These are phyloP conservation scores for Beauveria bassiana DNA, from an alignment of 2,329 filamentous ascomycete species.

Conservation along the genomic window DNA sequence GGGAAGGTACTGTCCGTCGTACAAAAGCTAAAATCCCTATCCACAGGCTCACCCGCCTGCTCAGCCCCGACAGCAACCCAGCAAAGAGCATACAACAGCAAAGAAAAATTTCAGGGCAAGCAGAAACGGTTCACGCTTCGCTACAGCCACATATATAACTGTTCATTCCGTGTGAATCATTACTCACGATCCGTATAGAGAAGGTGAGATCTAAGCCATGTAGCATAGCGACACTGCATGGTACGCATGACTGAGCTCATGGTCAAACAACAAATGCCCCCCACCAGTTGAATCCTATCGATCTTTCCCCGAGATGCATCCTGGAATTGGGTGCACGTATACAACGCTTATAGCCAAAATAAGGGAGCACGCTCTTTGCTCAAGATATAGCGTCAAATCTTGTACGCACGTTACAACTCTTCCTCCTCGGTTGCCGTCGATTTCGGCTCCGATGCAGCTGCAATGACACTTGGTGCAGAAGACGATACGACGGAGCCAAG, in stretches of 20 bases:
- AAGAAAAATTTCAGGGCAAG: conserved; percentile 4
- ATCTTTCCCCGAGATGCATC: not conserved
- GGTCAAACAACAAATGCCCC: conserved; percentile 4
- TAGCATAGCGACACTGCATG: not conserved
- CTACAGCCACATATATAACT: conserved; percentile 4
- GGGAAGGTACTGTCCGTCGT: not conserved
- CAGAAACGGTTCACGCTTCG: conserved; percentile 3
- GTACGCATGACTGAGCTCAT: conserved; percentile 9
- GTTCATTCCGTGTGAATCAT: conserved; percentile 4
- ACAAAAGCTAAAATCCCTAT: not conserved
- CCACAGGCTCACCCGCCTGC: not conserved
- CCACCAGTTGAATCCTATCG: not conserved
- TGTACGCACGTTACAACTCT: conserved; percentile 28
- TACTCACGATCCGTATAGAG: not conserved
- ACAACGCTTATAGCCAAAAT: not conserved
- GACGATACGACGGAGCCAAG: conserved; percentile 23
- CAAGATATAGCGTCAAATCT: not conserved
- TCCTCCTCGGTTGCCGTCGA: conserved; percentile 26
- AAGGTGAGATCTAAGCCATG: conserved; percentile 1
- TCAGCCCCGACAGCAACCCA: not conserved
- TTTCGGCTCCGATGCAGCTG: conserved; percentile 18
- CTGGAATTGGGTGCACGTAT: not conserved
- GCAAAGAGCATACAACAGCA: not conserved
- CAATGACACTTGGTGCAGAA: conserved; percentile 16
- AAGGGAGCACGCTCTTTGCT: not conserved